phyloP scores from a whole-genome alignment of 257 asterid genomes.

The Vinca minor region DNA sequence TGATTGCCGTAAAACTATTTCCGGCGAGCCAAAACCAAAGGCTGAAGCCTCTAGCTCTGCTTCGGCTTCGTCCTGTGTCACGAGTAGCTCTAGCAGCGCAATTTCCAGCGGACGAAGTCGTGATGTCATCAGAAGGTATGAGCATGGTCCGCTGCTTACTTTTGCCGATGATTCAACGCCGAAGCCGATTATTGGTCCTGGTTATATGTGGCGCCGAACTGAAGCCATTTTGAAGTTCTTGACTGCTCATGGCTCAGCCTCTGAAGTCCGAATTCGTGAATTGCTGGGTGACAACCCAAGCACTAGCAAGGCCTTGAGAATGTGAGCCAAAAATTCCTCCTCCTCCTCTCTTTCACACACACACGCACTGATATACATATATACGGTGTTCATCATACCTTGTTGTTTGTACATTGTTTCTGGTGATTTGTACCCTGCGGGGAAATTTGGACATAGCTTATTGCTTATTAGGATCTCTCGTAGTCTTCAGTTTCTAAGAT shows the following conservation, averaged over 20 bases:
- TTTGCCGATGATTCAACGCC: constrained; percentile 21
- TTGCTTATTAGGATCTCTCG: neutral
- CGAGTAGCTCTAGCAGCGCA: constrained; percentile 30
- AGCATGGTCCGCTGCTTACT: neutral
- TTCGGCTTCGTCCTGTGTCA: constrained; percentile 41
- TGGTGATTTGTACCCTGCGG: no score
- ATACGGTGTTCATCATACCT: no score
- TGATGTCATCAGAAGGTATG: constrained; percentile 9
- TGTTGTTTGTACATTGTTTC: no score
- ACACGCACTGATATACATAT: no score
- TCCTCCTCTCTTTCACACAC: neutral
- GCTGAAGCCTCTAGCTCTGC: constrained; percentile 27
- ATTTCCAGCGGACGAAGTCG: constrained; percentile 34
- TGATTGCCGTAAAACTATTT: constrained; percentile 30
- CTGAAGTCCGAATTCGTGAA: constrained; percentile 80
- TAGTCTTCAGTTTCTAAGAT: neutral
- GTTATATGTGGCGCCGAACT: constrained; percentile 56
- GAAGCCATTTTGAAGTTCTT: constrained; percentile 60
- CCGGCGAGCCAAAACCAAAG: constrained; percentile 23
- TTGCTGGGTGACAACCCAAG: constrained; percentile 93
- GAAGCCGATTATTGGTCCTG: constrained; percentile 34
- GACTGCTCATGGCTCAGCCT: constrained; percentile 52
- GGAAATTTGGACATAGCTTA: no score
- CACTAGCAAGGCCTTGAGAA: constrained; percentile 96
- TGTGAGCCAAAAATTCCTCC: constrained; percentile 35